Evolutionary conservation across 176 grass and related monocot species (phyloP).

Genomic region (Oryza longistaminata): DNA sequence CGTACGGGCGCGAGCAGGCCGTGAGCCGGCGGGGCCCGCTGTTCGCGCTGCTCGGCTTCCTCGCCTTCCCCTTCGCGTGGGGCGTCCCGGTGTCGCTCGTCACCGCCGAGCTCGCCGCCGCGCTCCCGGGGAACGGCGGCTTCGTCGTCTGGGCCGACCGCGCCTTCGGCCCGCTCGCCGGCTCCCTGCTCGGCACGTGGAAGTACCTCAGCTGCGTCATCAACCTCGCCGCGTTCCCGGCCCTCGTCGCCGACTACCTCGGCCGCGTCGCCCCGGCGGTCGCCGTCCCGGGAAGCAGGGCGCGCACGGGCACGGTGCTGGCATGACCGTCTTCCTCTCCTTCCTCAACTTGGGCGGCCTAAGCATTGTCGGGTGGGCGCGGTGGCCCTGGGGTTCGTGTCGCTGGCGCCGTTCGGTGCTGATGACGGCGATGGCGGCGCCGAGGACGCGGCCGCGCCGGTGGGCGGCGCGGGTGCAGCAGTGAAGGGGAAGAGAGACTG

Average conservation of each 20-base stretch:
- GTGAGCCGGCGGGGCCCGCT: slow-evolving; percentile 59
- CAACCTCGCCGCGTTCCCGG: slow-evolving; percentile 66
- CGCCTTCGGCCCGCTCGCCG: slow-evolving; percentile 71
- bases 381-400: slow-evolving; percentile 53
- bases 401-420: slow-evolving; percentile 67
- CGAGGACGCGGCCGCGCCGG: slow-evolving; percentile 51
- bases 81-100: slow-evolving; percentile 71
- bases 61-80: slow-evolving; percentile 78
- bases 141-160: slow-evolving; percentile 67
- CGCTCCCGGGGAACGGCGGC: slow-evolving; percentile 76
- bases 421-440: slow-evolving; percentile 46
- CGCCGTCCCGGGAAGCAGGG: slow-evolving; percentile 14
- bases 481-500: slow-evolving; percentile 39
- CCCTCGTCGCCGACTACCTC: slow-evolving; percentile 68
- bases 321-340: slow-evolving; percentile 50
- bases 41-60: slow-evolving; percentile 61
- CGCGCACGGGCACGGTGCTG: slow-evolving; percentile 47
- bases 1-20: slow-evolving; percentile 65
- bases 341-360: slow-evolving; percentile 62
- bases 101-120: slow-evolving; percentile 71
- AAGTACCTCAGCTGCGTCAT: slow-evolving; percentile 69
- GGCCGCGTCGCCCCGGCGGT: slow-evolving; percentile 49
- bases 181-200: slow-evolving; percentile 69
- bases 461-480: slow-evolving; percentile 35
- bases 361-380: slow-evolving; percentile 60